These are phyloP conservation scores for Fusarium nurragi DNA, from an alignment of 2,329 filamentous ascomycete species.

Conservation along the genomic window DNA sequence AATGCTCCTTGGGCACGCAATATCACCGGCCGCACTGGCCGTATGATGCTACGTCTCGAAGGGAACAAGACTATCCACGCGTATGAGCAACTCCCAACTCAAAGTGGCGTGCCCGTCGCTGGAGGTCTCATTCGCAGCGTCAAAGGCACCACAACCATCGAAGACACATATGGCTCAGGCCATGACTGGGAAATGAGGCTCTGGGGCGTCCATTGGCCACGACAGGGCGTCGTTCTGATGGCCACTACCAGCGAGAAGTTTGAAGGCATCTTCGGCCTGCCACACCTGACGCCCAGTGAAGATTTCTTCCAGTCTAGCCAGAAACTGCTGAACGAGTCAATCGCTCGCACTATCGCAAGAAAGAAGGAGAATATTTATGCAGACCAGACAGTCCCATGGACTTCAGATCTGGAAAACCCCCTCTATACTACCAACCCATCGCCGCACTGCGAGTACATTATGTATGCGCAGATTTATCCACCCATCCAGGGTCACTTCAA, in stretches of 20 bases:
- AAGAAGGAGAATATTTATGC: conserved; percentile 66
- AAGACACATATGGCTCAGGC: conserved; percentile 72
- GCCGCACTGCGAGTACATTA: conserved; percentile 87
- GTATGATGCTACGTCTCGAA: conserved; percentile 72
- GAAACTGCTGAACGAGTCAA: conserved; percentile 75
- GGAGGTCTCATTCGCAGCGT: conserved; percentile 73
- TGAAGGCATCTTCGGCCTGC: conserved; percentile 87
- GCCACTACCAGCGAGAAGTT: conserved; percentile 95
- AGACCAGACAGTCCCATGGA: conserved; percentile 78
- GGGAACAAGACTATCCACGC: conserved; percentile 61
- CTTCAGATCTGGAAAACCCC: conserved; percentile 71
- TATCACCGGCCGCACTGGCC: conserved; percentile 77
- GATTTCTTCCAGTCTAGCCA: conserved; percentile 68
- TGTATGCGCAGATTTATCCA: conserved; percentile 83
- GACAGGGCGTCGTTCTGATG: conserved; percentile 80
- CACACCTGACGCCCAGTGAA: conserved; percentile 75
- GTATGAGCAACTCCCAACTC: conserved; percentile 53
- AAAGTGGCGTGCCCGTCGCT: conserved; percentile 50
- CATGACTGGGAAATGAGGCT: conserved; percentile 82
- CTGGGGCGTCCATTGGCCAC: conserved; percentile 86
- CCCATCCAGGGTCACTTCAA: conserved; percentile 53
- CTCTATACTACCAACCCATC: conserved; percentile 65
- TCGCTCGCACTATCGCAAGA: conserved; percentile 72
- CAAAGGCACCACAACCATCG: conserved; percentile 74
- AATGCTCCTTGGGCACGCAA: conserved; percentile 78